Evolutionary conservation across 192 early-diverging fungal species (phyloP).

Genomic region (Backusella sp.): DNA sequence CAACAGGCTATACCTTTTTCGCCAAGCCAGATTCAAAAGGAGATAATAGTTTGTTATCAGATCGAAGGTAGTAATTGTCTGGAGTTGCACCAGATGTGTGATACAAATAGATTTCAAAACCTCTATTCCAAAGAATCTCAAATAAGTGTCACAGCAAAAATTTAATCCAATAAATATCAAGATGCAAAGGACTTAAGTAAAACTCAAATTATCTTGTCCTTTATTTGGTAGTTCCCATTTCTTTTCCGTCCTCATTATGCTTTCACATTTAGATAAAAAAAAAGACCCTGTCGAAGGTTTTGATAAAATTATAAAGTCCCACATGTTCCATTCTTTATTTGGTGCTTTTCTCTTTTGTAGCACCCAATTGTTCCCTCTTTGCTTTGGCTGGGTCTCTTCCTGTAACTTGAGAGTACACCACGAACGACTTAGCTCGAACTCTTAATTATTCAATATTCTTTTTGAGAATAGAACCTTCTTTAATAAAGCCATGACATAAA

Average conservation of each 20-base stretch:
- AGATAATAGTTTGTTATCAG: constrained; percentile 8
- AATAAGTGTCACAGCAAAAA: not conserved
- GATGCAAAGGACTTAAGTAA: not conserved
- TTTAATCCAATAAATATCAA: not conserved
- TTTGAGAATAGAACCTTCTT: not conserved
- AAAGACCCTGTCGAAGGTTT: not conserved
- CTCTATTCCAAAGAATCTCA: not conserved
- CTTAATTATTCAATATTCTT: not conserved
- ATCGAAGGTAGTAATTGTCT: not conserved
- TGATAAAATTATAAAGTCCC: not conserved
- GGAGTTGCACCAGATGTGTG: not conserved
- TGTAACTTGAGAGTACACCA: not conserved
- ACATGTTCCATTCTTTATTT: not conserved
- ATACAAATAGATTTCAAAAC: not conserved
- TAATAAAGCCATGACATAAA: not conserved
- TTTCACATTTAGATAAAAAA: not conserved
- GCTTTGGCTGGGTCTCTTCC: not conserved
- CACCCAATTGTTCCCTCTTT: not conserved
- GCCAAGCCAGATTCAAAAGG: constrained; percentile 2
- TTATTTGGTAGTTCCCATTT: not conserved
- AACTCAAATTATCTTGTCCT: not conserved
- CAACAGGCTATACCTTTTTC: not conserved
- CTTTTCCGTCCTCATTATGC: not conserved
- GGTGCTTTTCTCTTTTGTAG: not conserved
- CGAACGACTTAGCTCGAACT: not conserved